phyloP scores from a whole-genome alignment of 108 stramenopile genomes.

The Craspedostauros australis region DNA sequence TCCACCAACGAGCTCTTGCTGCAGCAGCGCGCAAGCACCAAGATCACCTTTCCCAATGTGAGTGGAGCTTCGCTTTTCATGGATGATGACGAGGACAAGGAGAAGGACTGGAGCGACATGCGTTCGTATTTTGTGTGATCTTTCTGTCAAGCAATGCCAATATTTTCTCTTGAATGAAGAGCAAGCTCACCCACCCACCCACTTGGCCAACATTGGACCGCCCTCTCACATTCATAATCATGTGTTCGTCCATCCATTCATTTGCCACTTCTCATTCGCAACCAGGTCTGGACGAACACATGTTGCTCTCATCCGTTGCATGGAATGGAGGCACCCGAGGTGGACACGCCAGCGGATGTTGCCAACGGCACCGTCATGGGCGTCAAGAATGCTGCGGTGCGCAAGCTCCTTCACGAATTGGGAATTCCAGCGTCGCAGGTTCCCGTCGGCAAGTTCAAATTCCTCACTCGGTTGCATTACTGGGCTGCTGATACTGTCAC shows the following conservation, averaged over 20 bases:
- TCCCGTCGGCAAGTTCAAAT: constrained; percentile 78
- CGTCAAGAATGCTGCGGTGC: constrained; percentile 92
- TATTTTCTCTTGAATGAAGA: constrained; percentile 9
- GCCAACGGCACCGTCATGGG: constrained; percentile 73
- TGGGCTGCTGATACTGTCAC: constrained; percentile 91
- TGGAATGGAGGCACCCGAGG: constrained; percentile 79
- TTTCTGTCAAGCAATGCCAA: neutral
- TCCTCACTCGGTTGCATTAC: constrained; percentile 97
- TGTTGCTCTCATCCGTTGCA: constrained; percentile 97
- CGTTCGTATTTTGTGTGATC: constrained; percentile 15
- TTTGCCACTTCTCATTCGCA: too few relatives aligned
- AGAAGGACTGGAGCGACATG: too few relatives aligned
- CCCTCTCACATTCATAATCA: too few relatives aligned
- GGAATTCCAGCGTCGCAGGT: constrained; percentile 78
- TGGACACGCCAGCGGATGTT: constrained; percentile 58
- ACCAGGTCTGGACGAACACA: constrained; percentile 98
- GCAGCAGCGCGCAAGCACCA: constrained; percentile 89
- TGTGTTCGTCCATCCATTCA: too few relatives aligned
- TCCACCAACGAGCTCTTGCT: constrained; percentile 82
- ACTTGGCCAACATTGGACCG: too few relatives aligned
- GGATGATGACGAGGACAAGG: too few relatives aligned
- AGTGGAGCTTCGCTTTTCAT: too few relatives aligned
- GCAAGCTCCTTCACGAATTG: constrained; percentile 96
- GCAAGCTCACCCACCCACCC: too few relatives aligned
- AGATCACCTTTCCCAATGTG: constrained; percentile 98